Conservation (phyloP, 192 early-diverging fungal species). For the Gamsiella multidivaricata region DNA sequence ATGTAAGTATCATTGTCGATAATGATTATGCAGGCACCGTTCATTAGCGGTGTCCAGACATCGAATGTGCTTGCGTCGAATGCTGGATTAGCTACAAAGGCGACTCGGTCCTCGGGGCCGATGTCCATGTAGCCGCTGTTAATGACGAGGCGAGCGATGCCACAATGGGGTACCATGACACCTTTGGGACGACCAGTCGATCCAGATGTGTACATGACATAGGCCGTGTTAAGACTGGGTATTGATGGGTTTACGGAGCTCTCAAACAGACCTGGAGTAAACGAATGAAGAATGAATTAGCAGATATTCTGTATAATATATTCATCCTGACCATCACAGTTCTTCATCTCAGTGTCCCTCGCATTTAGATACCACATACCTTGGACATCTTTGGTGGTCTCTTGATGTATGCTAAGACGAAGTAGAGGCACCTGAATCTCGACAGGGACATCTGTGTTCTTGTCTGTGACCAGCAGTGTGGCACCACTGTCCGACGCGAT, state of each 20-base stretch:
- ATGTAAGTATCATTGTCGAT: constrained; percentile 7
- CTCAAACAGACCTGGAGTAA: too few relatives aligned
- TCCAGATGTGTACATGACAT: constrained; percentile 25
- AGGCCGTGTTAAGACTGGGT: constrained; percentile 6
- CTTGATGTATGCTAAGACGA: too few relatives aligned
- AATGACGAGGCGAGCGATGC: not conserved
- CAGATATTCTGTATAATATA: too few relatives aligned
- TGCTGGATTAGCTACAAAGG: not conserved
- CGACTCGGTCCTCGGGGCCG: not conserved
- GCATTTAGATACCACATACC: too few relatives aligned
- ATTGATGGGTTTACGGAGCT: too few relatives aligned
- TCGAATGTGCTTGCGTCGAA: constrained; percentile 11
- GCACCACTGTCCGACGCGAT: not conserved
- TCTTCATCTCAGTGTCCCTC: too few relatives aligned
- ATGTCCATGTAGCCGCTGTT: constrained; percentile 4
- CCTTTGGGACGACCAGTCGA: constrained; percentile 16
- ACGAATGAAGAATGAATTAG: too few relatives aligned
- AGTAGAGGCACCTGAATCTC: too few relatives aligned
- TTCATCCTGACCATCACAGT: too few relatives aligned
- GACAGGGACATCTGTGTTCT: not conserved
- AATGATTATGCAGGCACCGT: constrained; percentile 6
- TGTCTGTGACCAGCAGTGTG: not conserved
- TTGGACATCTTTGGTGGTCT: too few relatives aligned
- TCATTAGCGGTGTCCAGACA: not conserved
- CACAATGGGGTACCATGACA: constrained; percentile 6